Evolutionary conservation across 192 early-diverging fungal species (phyloP), one percentile per base, ranked within the genome.

Genomic region (Linnemannia hyalina): DNA sequence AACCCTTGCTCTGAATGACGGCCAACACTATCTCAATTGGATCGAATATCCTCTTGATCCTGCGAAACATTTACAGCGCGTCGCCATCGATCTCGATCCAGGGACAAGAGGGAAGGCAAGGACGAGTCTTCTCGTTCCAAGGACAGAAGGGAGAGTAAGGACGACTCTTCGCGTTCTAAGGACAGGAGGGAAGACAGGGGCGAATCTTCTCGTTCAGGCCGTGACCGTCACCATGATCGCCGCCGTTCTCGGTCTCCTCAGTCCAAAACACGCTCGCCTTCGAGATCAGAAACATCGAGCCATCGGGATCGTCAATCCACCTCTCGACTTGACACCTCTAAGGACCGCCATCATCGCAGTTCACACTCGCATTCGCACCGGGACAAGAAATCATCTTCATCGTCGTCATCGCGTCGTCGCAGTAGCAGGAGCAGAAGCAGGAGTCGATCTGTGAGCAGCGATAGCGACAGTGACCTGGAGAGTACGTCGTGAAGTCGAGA

Each of bases 71-170:
- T 0, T 38, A 4, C 6, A 82, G 80, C 74, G 35, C 81, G 81
- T 29, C 74, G 82, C 13, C 63, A 75, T 47, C 76, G 82, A 47
- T 83, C 82, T 16, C 82, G 72, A 13, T 83, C 82, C 29, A 60
- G 60, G 70, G 77, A 83, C 36, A 40, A 49, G 22, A 78, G 38
- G 16, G 82, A 57, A 10, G 18, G 32, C 18, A 52, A 52, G 49
- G 49, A 52, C 49, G 49, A 52, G 49, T 52, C 49, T 22, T 22
- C 49, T 52, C 49, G 49, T 5, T 74, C 82, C 29, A 60, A 47
- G 60, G 73, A 79, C 20, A 40, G 65, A 32, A 78, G 29, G 9
- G 82, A 70, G 44, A 46, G 0, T 3, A 52, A 52, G 1, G 49
- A 52, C 5, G 65, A 70, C 20, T 52, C 15, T 32, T 32, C 60